A percentile compares a stretch with the other conserved stretches of the same genome.
phyloP scores from a whole-genome alignment of 805 yeast genomes.

The Tanozyma kutaoensis region DNA sequence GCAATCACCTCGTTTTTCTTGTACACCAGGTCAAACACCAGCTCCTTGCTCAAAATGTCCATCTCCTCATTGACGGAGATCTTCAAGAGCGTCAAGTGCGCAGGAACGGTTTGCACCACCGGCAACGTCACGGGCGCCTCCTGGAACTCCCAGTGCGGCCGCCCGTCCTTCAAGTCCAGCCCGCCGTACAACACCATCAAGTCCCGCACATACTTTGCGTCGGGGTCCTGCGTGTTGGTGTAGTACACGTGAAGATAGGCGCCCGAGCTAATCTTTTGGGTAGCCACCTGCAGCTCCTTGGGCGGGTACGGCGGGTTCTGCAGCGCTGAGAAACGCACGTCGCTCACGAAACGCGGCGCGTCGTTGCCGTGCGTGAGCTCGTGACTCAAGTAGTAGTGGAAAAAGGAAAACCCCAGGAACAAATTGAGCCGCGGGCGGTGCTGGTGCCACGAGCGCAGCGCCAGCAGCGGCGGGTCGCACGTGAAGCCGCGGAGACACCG shows the following conservation, averaged over 20 bases:
- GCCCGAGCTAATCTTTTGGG: too few species aligned
- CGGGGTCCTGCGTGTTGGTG: too few species aligned
- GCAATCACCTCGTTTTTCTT: slow-evolving; percentile 7
- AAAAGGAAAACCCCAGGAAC: slow-evolving; percentile 2
- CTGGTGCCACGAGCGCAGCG: slow-evolving; percentile 3
- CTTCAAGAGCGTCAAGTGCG: slow-evolving; percentile 10
- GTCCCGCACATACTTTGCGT: slow-evolving; percentile 13
- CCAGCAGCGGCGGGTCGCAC: slow-evolving; percentile 2
- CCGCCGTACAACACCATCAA: slow-evolving; percentile 16
- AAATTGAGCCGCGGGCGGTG: slow-evolving; percentile 5
- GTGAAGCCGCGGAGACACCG: slow-evolving; percentile 6
- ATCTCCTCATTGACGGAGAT: slow-evolving; percentile 6
- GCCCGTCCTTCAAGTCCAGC: slow-evolving; percentile 15
- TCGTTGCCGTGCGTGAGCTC: slow-evolving; percentile 2
- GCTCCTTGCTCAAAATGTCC: slow-evolving; percentile 3
- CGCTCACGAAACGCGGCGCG: slow-evolving; percentile 4
- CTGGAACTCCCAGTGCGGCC: slow-evolving; percentile 12
- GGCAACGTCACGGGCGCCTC: slow-evolving; percentile 6
- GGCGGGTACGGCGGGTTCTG: too few species aligned
- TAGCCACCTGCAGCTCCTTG: too few species aligned
- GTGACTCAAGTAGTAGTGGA: slow-evolving; percentile 7
- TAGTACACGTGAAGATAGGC: too few species aligned
- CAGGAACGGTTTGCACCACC: slow-evolving; percentile 5
- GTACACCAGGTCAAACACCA: slow-evolving; percentile 5
- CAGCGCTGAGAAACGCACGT: slow-evolving; percentile 3